Percentiles rank a stretch among this genome's conserved stretches.
Evolutionary conservation across 2,329 filamentous ascomycete genomes (phyloP).

Genomic region (Intubia oerlemansii): DNA sequence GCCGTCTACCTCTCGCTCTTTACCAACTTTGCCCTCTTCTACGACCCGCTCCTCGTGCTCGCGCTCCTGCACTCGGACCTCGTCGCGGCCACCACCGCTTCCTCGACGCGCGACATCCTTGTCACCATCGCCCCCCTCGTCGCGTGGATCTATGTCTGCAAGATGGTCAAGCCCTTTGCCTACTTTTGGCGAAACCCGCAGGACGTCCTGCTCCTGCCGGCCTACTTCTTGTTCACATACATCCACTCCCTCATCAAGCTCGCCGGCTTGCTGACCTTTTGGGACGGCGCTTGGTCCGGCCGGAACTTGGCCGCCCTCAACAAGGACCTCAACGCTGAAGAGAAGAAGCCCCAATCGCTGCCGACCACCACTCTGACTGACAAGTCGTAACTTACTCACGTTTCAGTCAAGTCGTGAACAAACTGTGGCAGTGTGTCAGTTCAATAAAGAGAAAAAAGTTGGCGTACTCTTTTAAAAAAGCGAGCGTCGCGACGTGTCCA

Average conservation of each 20-base stretch:
- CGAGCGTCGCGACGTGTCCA: too few species aligned
- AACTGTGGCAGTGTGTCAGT: too few species aligned
- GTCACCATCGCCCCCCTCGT: constrained; percentile 7
- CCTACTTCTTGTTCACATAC: constrained; percentile 32
- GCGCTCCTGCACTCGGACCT: constrained; percentile 8
- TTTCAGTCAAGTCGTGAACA: too few species aligned
- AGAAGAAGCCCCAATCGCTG: too few species aligned
- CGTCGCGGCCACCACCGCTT: background rate
- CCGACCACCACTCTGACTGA: too few species aligned
- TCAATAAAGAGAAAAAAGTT: too few species aligned
- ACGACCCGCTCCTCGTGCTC: constrained; percentile 22
- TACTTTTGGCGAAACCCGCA: constrained; percentile 27
- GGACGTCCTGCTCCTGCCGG: constrained; percentile 28
- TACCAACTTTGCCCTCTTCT: constrained; percentile 32
- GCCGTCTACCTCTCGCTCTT: constrained; percentile 32
- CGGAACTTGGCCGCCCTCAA: constrained; percentile 13
- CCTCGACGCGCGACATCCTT: background rate
- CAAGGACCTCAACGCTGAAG: too few species aligned
- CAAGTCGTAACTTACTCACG: too few species aligned
- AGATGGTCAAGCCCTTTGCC: constrained; percentile 32
- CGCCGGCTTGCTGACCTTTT: constrained; percentile 30
- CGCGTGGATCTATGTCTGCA: constrained; percentile 30
- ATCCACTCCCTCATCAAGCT: constrained; percentile 35
- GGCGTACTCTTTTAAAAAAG: too few species aligned
- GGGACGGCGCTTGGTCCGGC: constrained; percentile 20